Conservation (phyloP, 1,284 basidiomycete species). For the Cryptococcus sp. region DNA sequence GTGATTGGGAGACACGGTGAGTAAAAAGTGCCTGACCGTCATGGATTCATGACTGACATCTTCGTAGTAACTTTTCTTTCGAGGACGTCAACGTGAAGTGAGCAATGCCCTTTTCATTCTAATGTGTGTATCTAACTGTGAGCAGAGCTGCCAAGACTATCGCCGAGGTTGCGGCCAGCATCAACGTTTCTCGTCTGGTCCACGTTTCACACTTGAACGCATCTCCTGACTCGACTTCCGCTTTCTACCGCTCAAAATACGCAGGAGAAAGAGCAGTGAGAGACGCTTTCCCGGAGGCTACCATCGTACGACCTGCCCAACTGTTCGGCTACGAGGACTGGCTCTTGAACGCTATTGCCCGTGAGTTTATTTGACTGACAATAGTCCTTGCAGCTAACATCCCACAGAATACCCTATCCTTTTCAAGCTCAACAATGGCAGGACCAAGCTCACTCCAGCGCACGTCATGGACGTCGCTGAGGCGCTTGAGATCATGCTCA, state of each 20-base stretch:
- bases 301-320: constrained; percentile 80
- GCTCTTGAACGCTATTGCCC: constrained; percentile 86
- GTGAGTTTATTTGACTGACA: too few species aligned
- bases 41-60: background rate
- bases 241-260: constrained; percentile 86
- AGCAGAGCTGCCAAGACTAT: constrained; percentile 65
- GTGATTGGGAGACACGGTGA: constrained; percentile 89
- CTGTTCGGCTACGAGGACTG: constrained; percentile 96
- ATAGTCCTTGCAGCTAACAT: background rate
- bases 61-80: constrained; percentile 75
- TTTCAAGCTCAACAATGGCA: constrained; percentile 87
- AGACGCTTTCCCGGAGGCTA: constrained; percentile 80
- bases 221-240: constrained; percentile 71
- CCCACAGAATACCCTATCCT: constrained; percentile 81
- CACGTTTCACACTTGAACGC: constrained; percentile 98
- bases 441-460: constrained; percentile 84
- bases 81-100: constrained; percentile 58
- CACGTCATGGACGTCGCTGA: constrained; percentile 95
- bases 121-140: background rate
- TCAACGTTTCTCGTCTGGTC: constrained; percentile 81
- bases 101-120: constrained; percentile 2
- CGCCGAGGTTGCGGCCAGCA: constrained; percentile 74
- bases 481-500: constrained; percentile 78
- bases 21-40: constrained; percentile 19
- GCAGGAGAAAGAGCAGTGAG: constrained; percentile 87